Base-by-base conservation (phyloP, 352 stramenopile species). In the Globisporangium canariense region DNA sequence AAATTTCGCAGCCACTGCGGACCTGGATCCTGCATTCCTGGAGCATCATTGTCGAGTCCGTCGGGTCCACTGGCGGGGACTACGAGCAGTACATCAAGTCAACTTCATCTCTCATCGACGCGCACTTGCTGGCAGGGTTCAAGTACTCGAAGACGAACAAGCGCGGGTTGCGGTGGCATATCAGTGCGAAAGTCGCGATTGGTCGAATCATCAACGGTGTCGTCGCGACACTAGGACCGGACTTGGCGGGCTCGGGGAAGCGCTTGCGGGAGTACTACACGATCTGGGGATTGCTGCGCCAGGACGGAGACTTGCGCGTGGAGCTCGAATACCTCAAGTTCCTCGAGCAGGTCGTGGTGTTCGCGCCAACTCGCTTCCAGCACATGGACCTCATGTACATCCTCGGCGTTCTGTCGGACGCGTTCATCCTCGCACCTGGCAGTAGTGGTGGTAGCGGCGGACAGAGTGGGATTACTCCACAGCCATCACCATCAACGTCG, bases 11-110 rank as follows among this genome's bases (percentile, higher is more conserved):
- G 58, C 87, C 87, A 25, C 41, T 94, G n/a, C 84, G 87, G 11
- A 90, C 83, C 13, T 96, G 85, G 87, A 88, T 91, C 52, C 63
- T 96, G 51, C 81, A 94, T 67, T 79, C 85, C 18, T 96, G 87
- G 87, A 86, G 84, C 59, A 85, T 94, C 47, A 79, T 96, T 36
- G 73, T 96, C 32, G 83, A 94, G 65, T 93, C 82, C 2, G 81
- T 91, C 13, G 87, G 77, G 52, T 76, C 83, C 3, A 86, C 80
- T 14, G 85, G 84, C 53, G 82, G 80, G 0, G 84, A 96, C 51
- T 91, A 96, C 50, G 86, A 94, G 45, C 87, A 93, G 36, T 96
- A 89, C 63, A 73, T 93, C 36, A 84, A 66, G 57, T 91, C 87
- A 14, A 93, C 83, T 8, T 73, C 80, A 16, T 80, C 77, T 41